phyloP scores from a whole-genome alignment of 768 basidiomycete genomes.

The Trametes villosa region DNA sequence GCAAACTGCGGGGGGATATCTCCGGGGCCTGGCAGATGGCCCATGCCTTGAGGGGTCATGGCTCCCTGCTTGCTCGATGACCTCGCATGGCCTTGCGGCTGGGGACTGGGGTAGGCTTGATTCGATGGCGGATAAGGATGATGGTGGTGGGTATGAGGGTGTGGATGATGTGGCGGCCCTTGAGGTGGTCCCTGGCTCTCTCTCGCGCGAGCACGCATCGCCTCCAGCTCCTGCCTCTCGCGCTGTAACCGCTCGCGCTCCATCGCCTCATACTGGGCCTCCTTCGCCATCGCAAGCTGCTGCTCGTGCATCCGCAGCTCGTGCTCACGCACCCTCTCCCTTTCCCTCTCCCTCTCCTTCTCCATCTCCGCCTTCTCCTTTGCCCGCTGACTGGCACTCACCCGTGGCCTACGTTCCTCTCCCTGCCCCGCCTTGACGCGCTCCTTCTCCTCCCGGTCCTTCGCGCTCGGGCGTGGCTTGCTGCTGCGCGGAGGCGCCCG shows the following conservation, averaged over 20 bases:
- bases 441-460: slow-evolving; percentile 35
- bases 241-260: slow-evolving; percentile 26
- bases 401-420: slow-evolving; percentile 30
- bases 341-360: slow-evolving; percentile 20
- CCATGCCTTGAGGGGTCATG: slow-evolving; percentile 7
- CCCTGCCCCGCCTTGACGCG: slow-evolving; percentile 36
- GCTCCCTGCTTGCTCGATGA: slow-evolving; percentile 15
- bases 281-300: slow-evolving; percentile 21
- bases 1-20: slow-evolving; percentile 19
- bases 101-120: slow-evolving; percentile 2
- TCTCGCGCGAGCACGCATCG: slow-evolving; percentile 20
- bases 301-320: slow-evolving; percentile 20
- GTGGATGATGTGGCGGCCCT: slow-evolving; percentile 19
- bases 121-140: slow-evolving; percentile 20
- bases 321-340: slow-evolving; percentile 18
- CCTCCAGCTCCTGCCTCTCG: slow-evolving; percentile 33
- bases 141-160: slow-evolving; percentile 30
- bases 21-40: neutral
- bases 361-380: slow-evolving; percentile 25
- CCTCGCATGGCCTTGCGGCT: slow-evolving; percentile 2
- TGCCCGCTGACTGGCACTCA: slow-evolving; percentile 30
- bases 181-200: slow-evolving; percentile 9
- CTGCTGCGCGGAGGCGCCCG: neutral
- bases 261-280: slow-evolving; percentile 25
- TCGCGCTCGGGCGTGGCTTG: slow-evolving; percentile 20